Evolutionary conservation across 2,329 filamentous ascomycete species (phyloP).

Genomic region (Colletotrichum zoysiae): DNA sequence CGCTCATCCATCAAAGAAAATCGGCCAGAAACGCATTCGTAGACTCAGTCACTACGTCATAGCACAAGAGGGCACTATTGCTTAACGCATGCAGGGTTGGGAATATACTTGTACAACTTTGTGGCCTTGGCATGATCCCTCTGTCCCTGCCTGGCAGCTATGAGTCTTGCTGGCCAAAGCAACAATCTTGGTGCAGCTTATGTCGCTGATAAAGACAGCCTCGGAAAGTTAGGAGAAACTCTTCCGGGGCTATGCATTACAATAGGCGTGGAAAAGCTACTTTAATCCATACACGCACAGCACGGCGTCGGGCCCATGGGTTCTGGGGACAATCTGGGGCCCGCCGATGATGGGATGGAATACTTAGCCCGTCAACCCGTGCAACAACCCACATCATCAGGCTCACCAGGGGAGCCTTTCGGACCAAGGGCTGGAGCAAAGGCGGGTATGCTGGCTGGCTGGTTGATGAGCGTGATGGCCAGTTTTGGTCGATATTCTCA

Average conservation of each 20-base stretch:
- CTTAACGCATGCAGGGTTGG: slow-evolving; percentile 11
- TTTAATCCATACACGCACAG: slow-evolving; percentile 1
- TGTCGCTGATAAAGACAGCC: background rate
- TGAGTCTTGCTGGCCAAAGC: background rate
- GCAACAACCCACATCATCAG: background rate
- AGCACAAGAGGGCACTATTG: background rate
- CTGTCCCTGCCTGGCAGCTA: background rate
- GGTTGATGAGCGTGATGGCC: too few species aligned
- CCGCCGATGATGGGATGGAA: slow-evolving; percentile 13
- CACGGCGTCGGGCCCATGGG: background rate
- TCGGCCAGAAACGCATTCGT: background rate
- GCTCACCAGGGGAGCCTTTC: background rate
- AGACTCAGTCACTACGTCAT: slow-evolving; percentile 31
- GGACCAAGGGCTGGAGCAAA: background rate
- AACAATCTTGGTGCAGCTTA: background rate
- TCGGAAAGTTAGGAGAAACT: slow-evolving; percentile 17
- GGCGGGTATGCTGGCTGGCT: background rate
- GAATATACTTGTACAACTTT: background rate
- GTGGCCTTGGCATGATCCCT: background rate
- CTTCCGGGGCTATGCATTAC: slow-evolving; percentile 16
- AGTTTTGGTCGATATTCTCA: background rate
- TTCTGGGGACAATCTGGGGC: background rate
- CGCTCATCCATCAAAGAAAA: background rate
- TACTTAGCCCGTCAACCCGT: background rate
- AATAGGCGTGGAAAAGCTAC: background rate